Percentiles rank a stretch among this genome's conserved stretches.
phyloP scores from a whole-genome alignment of 768 basidiomycete genomes.

The Lentinus brumalis region DNA sequence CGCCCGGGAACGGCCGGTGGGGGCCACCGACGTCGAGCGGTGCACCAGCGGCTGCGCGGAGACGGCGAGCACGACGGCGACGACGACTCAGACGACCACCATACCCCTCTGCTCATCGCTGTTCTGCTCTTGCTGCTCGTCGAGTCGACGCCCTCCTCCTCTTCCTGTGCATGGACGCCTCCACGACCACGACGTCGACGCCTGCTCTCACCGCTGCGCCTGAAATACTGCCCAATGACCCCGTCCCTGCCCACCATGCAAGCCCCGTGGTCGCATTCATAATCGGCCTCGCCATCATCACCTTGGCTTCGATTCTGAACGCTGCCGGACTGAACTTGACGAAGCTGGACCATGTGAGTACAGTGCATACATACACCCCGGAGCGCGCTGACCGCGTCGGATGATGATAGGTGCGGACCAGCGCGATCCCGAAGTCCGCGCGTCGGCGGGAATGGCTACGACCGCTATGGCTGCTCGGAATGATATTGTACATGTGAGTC shows the following conservation, averaged over 20 bases:
- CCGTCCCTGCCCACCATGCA: conserved; percentile 39
- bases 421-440: conserved; percentile 71
- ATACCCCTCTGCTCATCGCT: not conserved
- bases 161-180: conserved; percentile 15
- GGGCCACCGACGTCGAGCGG: conserved; percentile 4
- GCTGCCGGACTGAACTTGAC: conserved; percentile 94
- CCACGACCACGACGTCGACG: conserved; percentile 2
- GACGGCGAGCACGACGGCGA: not conserved
- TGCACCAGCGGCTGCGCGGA: not conserved
- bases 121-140: not conserved
- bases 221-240: conserved; percentile 17
- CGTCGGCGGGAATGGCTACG: conserved; percentile 79
- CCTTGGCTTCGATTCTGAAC: conserved; percentile 83
- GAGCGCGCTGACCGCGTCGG: not conserved
- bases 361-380: not conserved
- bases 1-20: conserved; percentile 10
- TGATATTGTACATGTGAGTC: conserved; percentile 88
- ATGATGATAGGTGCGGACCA: conserved; percentile 61
- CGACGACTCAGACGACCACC: conserved; percentile 9
- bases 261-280: conserved; percentile 73
- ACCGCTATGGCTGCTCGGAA: conserved; percentile 89
- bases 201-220: conserved; percentile 1
- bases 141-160: not conserved
- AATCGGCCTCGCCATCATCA: conserved; percentile 83
- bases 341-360: conserved; percentile 82